phyloP scores from a whole-genome alignment of 106 monocot genomes.

The Alisma plantagoaquatica region DNA sequence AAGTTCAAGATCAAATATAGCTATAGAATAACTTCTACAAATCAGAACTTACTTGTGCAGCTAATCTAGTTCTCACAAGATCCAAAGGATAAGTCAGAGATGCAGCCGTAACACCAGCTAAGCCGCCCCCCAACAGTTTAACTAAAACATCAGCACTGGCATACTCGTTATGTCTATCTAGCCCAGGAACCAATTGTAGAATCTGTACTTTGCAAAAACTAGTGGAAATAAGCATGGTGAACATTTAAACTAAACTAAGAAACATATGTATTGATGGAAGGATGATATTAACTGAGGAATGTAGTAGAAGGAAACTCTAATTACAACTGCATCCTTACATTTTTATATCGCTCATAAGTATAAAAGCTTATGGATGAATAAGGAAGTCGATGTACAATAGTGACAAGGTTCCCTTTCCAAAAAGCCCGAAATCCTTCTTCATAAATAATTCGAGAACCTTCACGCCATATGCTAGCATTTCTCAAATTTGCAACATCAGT shows the following conservation, averaged over 20 bases:
- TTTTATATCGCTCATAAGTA: constrained; percentile 87
- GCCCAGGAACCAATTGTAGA: constrained; percentile 48
- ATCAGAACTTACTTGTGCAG: constrained; percentile 54
- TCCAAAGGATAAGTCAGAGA: constrained; percentile 87
- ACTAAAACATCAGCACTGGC: constrained; percentile 47
- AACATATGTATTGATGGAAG: no score
- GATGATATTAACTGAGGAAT: no score
- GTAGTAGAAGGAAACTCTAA: no score
- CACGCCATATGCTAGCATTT: constrained; percentile 67
- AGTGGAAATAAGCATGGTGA: no score
- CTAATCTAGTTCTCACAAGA: constrained; percentile 87
- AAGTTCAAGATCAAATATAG: no score
- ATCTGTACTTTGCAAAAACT: no score
- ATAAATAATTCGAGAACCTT: constrained; percentile 66
- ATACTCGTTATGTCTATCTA: constrained; percentile 41
- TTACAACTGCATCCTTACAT: constrained; percentile 27
- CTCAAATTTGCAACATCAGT: constrained; percentile 60
- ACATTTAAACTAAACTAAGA: no score
- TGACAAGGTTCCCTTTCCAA: constrained; percentile 96
- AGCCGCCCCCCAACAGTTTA: constrained; percentile 57
- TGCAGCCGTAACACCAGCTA: constrained; percentile 88
- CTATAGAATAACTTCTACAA: no score
- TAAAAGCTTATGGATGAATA: constrained; percentile 95
- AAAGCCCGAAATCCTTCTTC: constrained; percentile 95
- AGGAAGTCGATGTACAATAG: constrained; percentile 80